A percentile compares a stretch with the other conserved stretches of the same genome.
Conservation (phyloP, 1,284 basidiomycete genomes). For the Mycena sp. region DNA sequence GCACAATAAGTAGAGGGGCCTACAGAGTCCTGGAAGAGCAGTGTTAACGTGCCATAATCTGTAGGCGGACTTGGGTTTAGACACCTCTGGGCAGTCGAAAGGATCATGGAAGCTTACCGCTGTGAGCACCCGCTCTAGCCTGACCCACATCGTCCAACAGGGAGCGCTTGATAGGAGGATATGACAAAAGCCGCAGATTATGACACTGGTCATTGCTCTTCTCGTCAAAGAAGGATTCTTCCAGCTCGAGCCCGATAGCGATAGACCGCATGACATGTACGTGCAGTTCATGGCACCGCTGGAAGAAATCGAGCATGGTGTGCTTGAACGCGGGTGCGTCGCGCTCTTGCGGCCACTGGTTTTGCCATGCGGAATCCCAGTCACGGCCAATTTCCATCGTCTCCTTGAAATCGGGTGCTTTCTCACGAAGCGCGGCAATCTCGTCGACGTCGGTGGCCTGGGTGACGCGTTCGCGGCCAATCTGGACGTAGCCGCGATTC, state of each 20-base stretch:
- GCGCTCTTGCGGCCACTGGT: constrained; percentile 78
- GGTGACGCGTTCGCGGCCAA: constrained; percentile 85
- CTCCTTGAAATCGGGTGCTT: constrained; percentile 85
- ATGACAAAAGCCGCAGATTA: constrained; percentile 79
- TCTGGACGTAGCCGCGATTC: constrained; percentile 83
- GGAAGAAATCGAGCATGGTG: constrained; percentile 80
- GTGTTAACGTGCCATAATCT: constrained; percentile 87
- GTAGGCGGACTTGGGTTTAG: constrained; percentile 8
- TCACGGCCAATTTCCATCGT: constrained; percentile 88
- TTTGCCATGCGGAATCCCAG: constrained; percentile 78
- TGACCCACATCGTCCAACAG: constrained; percentile 72
- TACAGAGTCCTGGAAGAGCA: constrained; percentile 85
- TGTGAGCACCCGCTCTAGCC: constrained; percentile 84
- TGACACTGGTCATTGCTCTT: constrained; percentile 81
- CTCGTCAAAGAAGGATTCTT: constrained; percentile 78
- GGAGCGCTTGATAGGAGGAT: constrained; percentile 72
- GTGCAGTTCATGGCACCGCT: constrained; percentile 82
- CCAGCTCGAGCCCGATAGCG: constrained; percentile 78
- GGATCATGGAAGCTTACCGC: constrained; percentile 51
- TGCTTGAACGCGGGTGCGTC: constrained; percentile 74
- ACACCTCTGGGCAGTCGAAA: neutral
- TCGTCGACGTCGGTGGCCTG: constrained; percentile 77
- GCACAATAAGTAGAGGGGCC: constrained; percentile 24
- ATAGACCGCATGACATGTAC: constrained; percentile 81
- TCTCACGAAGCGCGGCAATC: constrained; percentile 75